These are phyloP conservation scores for Linnemannia zychae DNA, from an alignment of 192 early-diverging fungal genomes.

Conservation along the genomic window DNA sequence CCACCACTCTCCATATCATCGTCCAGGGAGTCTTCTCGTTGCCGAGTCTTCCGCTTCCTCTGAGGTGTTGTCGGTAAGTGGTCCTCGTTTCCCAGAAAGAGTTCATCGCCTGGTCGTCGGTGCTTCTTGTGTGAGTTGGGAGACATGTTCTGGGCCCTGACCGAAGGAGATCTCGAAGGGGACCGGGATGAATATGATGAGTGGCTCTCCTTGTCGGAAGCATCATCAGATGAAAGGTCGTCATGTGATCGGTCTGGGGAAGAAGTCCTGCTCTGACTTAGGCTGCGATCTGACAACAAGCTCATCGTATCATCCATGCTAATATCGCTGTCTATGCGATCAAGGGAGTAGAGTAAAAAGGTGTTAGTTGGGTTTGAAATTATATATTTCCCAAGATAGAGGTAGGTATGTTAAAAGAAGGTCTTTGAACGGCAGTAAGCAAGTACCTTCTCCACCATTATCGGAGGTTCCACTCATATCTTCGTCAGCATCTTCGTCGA, in stretches of 20 bases:
- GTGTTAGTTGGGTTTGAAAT: no score
- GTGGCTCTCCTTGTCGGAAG: slow-evolving; percentile 51
- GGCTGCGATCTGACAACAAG: slow-evolving; percentile 23
- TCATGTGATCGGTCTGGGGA: slow-evolving; percentile 24
- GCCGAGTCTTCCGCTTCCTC: neutral
- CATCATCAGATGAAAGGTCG: slow-evolving; percentile 25
- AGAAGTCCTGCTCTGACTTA: slow-evolving; percentile 11
- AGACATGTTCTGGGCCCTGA: neutral
- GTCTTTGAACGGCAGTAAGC: no score
- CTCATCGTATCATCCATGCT: slow-evolving; percentile 50
- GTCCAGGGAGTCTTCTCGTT: slow-evolving; percentile 1
- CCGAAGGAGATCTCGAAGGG: slow-evolving; percentile 21
- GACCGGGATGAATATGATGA: slow-evolving; percentile 40
- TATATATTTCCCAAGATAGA: no score
- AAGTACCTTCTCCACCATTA: slow-evolving; percentile 12
- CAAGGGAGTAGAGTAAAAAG: neutral
- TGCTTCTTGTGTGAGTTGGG: slow-evolving; percentile 22
- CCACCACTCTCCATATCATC: slow-evolving; percentile 22
- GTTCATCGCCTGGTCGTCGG: slow-evolving; percentile 40
- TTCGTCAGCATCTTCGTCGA: slow-evolving; percentile 21
- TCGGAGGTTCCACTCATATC: slow-evolving; percentile 8
- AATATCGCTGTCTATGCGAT: slow-evolving; percentile 32
- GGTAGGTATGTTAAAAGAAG: no score
- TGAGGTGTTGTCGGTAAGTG: neutral
- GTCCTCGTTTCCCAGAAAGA: slow-evolving; percentile 25